Evolutionary conservation across 345 rosid genomes (phyloP).

Genomic region (Anastatica hierochuntica): DNA sequence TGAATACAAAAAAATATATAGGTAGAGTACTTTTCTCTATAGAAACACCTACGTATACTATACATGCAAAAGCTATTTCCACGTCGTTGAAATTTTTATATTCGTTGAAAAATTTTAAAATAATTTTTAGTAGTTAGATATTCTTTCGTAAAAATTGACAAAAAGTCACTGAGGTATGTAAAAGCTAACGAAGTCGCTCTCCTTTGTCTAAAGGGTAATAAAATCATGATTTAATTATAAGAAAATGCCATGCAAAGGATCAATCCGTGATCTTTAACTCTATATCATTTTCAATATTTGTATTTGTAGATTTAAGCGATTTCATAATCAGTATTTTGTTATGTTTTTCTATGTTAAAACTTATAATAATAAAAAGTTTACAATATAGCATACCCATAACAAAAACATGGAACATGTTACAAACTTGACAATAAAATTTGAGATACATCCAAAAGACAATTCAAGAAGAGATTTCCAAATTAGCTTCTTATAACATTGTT

Average conservation of each 20-base stretch:
- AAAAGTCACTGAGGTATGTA: conserved; percentile 16
- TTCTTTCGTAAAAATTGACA: conserved; percentile 23
- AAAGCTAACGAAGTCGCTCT: conserved; percentile 19
- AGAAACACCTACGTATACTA: conserved; percentile 15
- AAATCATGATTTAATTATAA: background rate
- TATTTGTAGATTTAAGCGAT: too few relatives aligned
- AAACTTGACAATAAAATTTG: too few relatives aligned
- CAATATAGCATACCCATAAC: too few relatives aligned
- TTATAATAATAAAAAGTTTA: too few relatives aligned
- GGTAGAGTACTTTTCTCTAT: conserved; percentile 15
- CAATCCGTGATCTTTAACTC: background rate
- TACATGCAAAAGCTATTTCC: conserved; percentile 24
- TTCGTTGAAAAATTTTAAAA: conserved; percentile 13
- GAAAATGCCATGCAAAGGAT: background rate
- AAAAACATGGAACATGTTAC: too few relatives aligned
- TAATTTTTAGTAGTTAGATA: conserved; percentile 19
- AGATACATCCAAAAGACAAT: too few relatives aligned
- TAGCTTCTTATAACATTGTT: too few relatives aligned
- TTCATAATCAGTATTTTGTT: too few relatives aligned
- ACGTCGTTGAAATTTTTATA: conserved; percentile 9
- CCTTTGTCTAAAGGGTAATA: conserved; percentile 16
- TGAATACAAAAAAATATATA: too few relatives aligned
- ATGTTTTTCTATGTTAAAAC: too few relatives aligned
- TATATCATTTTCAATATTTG: background rate
- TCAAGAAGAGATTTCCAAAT: too few relatives aligned